phyloP scores from a whole-genome alignment of 805 yeast species.

The Wickerhamiella kurtzmanii region DNA sequence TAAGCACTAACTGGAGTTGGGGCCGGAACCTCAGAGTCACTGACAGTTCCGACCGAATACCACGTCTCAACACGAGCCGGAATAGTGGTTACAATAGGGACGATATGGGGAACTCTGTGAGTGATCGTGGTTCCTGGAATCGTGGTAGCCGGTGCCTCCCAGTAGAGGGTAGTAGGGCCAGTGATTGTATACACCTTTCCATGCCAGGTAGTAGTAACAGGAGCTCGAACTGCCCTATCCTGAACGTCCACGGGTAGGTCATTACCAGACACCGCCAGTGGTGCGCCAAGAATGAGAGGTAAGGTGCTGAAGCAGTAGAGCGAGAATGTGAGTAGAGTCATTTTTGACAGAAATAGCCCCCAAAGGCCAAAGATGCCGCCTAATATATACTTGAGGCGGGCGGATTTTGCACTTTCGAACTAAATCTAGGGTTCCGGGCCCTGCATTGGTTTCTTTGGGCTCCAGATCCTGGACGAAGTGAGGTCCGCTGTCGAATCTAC shows the following conservation, averaged over 20 bases:
- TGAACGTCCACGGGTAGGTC: background rate
- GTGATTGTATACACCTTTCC: background rate
- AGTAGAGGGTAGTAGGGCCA: background rate
- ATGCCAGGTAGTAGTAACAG: background rate
- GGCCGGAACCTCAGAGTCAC: background rate
- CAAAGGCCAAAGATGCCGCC: too few species aligned
- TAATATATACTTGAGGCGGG: too few species aligned
- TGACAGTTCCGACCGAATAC: background rate
- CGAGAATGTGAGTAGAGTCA: too few species aligned
- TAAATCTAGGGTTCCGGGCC: too few species aligned
- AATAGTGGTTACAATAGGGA: background rate
- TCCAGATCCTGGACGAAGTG: too few species aligned
- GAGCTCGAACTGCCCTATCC: background rate
- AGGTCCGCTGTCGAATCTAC: too few species aligned
- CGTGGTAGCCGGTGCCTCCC: background rate
- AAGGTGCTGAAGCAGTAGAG: too few species aligned
- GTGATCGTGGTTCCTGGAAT: background rate
- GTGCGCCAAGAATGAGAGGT: too few species aligned
- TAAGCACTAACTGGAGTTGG: background rate
- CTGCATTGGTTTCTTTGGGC: too few species aligned
- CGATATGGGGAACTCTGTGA: background rate
- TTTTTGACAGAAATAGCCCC: too few species aligned
- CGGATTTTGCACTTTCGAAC: too few species aligned
- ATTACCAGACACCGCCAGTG: background rate
- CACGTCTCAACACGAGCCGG: background rate